phyloP scores from a whole-genome alignment of 306 rosid species.

The Begonia peltatifolia region DNA sequence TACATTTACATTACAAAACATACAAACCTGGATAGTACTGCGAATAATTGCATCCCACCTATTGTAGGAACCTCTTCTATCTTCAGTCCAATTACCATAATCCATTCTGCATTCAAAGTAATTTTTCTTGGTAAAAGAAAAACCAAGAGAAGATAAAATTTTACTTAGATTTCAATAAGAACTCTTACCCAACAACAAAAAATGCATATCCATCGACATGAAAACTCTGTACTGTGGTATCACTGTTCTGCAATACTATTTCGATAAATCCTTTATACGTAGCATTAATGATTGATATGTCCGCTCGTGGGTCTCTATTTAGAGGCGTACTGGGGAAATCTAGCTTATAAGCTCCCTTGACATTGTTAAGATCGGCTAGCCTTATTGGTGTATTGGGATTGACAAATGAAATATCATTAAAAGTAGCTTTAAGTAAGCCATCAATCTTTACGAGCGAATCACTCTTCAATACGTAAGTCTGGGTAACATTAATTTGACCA shows the following conservation, averaged over 20 bases:
- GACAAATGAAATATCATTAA: slow-evolving; percentile 74
- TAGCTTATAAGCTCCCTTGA: slow-evolving; percentile 64
- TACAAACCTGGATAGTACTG: slow-evolving; percentile 65
- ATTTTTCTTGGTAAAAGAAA: background rate
- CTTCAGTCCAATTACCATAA: slow-evolving; percentile 64
- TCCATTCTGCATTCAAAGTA: slow-evolving; percentile 43
- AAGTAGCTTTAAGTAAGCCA: slow-evolving; percentile 39
- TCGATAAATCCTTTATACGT: slow-evolving; percentile 78
- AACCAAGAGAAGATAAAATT: background rate
- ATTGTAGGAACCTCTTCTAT: slow-evolving; percentile 43
- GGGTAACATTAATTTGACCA: slow-evolving; percentile 63
- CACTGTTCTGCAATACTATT: slow-evolving; percentile 72
- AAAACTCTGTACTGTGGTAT: slow-evolving; percentile 54
- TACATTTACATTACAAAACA: background rate
- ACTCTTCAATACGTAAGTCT: slow-evolving; percentile 49
- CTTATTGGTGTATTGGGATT: slow-evolving; percentile 64
- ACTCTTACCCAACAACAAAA: slow-evolving; percentile 65
- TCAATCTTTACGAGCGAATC: slow-evolving; percentile 33
- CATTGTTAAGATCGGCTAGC: slow-evolving; percentile 55
- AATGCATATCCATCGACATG: slow-evolving; percentile 77
- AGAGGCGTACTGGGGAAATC: slow-evolving; percentile 68
- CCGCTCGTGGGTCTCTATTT: slow-evolving; percentile 35
- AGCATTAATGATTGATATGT: slow-evolving; percentile 74
- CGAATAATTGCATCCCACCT: slow-evolving; percentile 85
- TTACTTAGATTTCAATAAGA: background rate